Percentiles rank a stretch among this genome's conserved stretches.
These are phyloP conservation scores for Rhizopogon vulgaris DNA, from an alignment of 768 basidiomycete species.

Conservation along the genomic window DNA sequence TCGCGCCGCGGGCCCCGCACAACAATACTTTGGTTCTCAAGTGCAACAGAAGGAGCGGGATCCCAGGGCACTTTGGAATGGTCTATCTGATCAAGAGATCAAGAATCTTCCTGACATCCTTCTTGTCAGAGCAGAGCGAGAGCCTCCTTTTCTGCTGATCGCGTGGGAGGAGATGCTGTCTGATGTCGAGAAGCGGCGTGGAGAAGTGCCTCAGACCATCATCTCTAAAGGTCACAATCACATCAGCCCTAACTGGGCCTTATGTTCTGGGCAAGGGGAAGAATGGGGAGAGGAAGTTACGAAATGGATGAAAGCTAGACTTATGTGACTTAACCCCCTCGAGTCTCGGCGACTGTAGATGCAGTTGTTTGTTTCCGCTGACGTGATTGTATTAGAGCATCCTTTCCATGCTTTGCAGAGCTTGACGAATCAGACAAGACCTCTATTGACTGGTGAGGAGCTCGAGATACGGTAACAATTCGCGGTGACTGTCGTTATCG, in stretches of 20 bases:
- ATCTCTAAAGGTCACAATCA: constrained; percentile 56
- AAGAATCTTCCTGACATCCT: constrained; percentile 40
- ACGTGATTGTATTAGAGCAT: too few species aligned
- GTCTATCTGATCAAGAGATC: constrained; percentile 29
- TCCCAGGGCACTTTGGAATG: constrained; percentile 35
- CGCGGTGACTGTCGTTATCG: too few species aligned
- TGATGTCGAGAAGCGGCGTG: constrained; percentile 31
- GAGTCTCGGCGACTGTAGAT: neutral
- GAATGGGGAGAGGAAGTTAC: constrained; percentile 51
- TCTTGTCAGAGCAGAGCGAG: constrained; percentile 45
- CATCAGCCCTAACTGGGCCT: constrained; percentile 45
- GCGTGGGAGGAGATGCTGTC: constrained; percentile 32
- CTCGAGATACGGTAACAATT: too few species aligned
- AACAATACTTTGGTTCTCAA: constrained; percentile 33
- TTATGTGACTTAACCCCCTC: neutral
- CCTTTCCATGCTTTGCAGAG: neutral
- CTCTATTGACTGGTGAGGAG: too few species aligned
- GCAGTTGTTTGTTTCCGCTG: neutral
- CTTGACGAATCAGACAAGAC: too few species aligned
- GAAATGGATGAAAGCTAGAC: constrained; percentile 25
- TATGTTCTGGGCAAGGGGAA: constrained; percentile 53
- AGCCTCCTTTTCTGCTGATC: constrained; percentile 40
- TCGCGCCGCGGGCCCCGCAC: constrained; percentile 14
- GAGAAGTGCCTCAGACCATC: constrained; percentile 27
- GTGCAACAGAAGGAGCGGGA: constrained; percentile 33